Evolutionary conservation across 1,284 basidiomycete species (phyloP).

Genomic region (Papiliotrema nemorosa): DNA sequence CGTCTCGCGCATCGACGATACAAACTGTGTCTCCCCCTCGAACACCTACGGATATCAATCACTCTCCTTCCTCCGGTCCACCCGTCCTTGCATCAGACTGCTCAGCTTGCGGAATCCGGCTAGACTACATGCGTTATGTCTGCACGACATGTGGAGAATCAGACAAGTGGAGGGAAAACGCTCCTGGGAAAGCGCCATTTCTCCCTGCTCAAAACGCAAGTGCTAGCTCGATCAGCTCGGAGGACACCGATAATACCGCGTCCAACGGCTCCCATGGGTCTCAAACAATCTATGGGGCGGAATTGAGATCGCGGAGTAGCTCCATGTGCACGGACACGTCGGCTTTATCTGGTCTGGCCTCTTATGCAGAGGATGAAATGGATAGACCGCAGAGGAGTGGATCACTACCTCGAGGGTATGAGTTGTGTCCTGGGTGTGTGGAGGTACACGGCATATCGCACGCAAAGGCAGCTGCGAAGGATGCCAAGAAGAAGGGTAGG

Average conservation of each 20-base stretch:
- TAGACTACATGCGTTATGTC: constrained; percentile 78
- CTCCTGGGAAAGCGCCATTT: constrained; percentile 23
- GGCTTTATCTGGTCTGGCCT: neutral
- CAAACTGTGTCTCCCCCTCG: constrained; percentile 15
- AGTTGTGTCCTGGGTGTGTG: constrained; percentile 75
- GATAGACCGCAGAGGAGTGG: neutral
- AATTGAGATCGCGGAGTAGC: constrained; percentile 9
- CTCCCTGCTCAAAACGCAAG: constrained; percentile 13
- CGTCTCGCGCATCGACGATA: constrained; percentile 12
- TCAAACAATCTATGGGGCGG: constrained; percentile 22
- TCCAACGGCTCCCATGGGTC: constrained; percentile 10
- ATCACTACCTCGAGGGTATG: constrained; percentile 60
- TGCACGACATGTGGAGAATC: constrained; percentile 78
- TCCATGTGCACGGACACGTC: constrained; percentile 9
- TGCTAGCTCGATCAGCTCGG: constrained; percentile 18
- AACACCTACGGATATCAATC: too few species aligned
- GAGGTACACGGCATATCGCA: constrained; percentile 71
- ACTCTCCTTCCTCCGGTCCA: constrained; percentile 54
- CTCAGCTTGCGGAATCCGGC: constrained; percentile 67
- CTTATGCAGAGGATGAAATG: neutral
- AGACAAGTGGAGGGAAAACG: constrained; percentile 42
- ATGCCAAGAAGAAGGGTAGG: constrained; percentile 11
- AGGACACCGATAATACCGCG: constrained; percentile 21
- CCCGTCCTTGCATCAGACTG: constrained; percentile 69
- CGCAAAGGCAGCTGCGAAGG: constrained; percentile 50